Percentiles rank a stretch among this genome's conserved stretches.
phyloP scores from a whole-genome alignment of 1,284 basidiomycete species.

The Microbotryum lychnidis-dioicae region DNA sequence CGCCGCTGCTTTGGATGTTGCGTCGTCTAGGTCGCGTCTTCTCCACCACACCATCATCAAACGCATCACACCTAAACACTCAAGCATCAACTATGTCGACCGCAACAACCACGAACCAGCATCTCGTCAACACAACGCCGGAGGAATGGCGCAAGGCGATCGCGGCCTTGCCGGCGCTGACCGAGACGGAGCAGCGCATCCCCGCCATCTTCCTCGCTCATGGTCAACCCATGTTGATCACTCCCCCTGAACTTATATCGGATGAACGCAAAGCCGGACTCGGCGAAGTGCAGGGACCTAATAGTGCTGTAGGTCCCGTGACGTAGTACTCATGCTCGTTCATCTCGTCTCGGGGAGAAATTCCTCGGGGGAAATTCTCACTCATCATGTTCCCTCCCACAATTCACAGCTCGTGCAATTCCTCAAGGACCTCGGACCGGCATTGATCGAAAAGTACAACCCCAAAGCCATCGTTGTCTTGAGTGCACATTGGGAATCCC shows the following conservation, averaged over 20 bases:
- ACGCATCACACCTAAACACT: background rate
- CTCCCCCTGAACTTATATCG: conserved; percentile 24
- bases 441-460: conserved; percentile 58
- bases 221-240: conserved; percentile 39
- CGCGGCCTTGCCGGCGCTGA: conserved; percentile 52
- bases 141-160: conserved; percentile 53
- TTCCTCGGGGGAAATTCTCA: conserved; percentile 28
- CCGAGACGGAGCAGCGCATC: conserved; percentile 47
- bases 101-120: background rate
- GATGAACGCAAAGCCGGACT: no score
- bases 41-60: background rate
- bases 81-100: no score
- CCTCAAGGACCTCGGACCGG: conserved; percentile 59
- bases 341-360: no score
- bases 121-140: conserved; percentile 32
- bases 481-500: conserved; percentile 69
- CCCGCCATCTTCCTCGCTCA: conserved; percentile 69
- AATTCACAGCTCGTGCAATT: conserved; percentile 48
- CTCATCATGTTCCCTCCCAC: background rate
- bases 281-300: no score
- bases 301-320: no score
- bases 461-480: conserved; percentile 68
- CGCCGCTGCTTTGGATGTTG: background rate
- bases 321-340: no score
- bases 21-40: no score